A percentile compares a stretch with the other conserved stretches of the same genome.
phyloP scores from a whole-genome alignment of 2,329 filamentous ascomycete species.

The Monosporascus cannonballus region DNA sequence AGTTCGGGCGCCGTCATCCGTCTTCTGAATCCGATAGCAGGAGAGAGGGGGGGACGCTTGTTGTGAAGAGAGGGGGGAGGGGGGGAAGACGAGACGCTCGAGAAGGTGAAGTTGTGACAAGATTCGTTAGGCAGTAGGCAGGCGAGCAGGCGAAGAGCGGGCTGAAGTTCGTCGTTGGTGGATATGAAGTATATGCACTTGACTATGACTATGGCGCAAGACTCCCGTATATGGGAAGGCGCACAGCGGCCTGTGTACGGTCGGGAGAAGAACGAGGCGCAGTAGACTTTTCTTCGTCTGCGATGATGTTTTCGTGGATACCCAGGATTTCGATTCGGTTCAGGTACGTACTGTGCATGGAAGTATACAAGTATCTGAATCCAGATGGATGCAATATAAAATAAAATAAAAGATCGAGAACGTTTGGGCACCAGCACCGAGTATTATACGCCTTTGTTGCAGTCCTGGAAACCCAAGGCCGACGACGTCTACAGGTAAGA shows the following conservation, averaged over 20 bases:
- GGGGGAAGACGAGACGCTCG: neutral
- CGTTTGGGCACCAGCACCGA: neutral
- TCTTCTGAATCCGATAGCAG: neutral
- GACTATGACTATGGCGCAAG: neutral
- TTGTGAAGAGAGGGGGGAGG: neutral
- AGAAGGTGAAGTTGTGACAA: neutral
- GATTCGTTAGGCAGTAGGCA: neutral
- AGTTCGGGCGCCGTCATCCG: neutral
- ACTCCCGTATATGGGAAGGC: neutral
- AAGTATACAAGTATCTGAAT: neutral
- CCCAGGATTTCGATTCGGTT: no score
- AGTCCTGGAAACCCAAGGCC: neutral
- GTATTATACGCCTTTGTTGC: neutral
- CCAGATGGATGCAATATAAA: neutral
- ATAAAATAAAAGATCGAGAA: neutral
- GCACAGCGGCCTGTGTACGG: neutral
- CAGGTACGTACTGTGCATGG: neutral
- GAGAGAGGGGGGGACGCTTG: neutral
- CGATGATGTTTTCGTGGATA: neutral
- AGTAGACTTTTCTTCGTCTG: neutral
- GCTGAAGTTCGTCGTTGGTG: neutral
- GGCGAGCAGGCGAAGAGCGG: neutral
- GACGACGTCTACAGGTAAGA: neutral
- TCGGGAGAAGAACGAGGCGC: neutral
- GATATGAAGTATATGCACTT: neutral